Evolutionary conservation across 495 filamentous ascomycete species (phyloP), one percentile per base, ranked within the genome.

Genomic region (Astrothelium subdiscretum): DNA sequence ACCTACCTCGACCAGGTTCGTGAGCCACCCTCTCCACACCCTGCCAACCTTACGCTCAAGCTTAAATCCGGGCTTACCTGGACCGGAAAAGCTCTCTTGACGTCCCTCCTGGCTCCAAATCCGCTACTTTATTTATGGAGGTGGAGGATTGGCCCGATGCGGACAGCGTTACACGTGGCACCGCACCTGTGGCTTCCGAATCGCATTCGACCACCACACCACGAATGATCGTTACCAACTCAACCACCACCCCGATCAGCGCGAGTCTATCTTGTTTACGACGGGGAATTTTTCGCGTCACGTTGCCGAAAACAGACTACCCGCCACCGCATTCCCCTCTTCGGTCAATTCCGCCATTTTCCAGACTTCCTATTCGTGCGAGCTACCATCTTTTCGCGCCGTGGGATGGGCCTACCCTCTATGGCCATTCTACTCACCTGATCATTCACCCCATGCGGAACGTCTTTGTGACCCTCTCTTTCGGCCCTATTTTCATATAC

Each of bases 151-250:
- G 48, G 20, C 3, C 48, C 20, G 20, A 29, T 29, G 5, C 24
- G n/a, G 48, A 54, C 48, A 54, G 48, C 48, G 48, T 54, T 54
- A 54, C 48, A 54, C 48, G 48, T 54, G 48, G 48, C 48, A 54
- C 22, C 48, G 48, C 48, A 29, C 24, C 1, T 54, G n/a, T 54
- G 48, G 48, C 24, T 54, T 54, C 48, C 48, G 22, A 54, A 20
- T 54, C 48, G 10, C 11, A 12, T 15, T 29, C 48, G 48, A n/a
- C 48, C 24, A 27, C 48, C 8, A 12, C 48, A 29, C 48, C 12
- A 26, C 24, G n/a, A n/a, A n/a, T n/a, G n/a, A n/a, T n/a, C n/a
- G n/a, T n/a, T 15, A 11, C 24, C 20, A 8, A 29, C 20, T 20
- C 13, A n/a, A 20, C 12, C 48, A 26, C 8, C 48, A 11, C 20